Base-by-base conservation (phyloP, 345 rosid genomes). In the Melastoma malabathricum region DNA sequence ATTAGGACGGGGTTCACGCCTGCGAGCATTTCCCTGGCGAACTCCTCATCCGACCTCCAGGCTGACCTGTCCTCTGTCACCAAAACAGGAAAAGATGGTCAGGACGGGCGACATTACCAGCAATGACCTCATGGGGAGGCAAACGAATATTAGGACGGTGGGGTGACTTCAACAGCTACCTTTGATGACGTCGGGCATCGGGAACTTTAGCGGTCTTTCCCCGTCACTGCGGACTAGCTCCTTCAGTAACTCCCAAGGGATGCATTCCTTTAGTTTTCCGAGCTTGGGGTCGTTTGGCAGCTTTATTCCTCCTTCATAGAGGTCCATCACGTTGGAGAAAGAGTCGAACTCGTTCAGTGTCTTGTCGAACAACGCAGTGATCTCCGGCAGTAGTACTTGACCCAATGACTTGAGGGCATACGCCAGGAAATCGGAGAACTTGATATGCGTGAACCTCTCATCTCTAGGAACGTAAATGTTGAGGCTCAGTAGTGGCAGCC, bases 391-490 rank as follows among this genome's bases (percentile, higher is more conserved):
- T 22, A 86, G 13, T 52, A 92, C 67, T 61, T 87, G 93, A 60
- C 64, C 51, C 29, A 87, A 51, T 3, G 96, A 75, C 45, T 92
- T 92, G 51, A 82, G 62, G 44, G 83, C 79, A 59, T 82, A 80
- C 63, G 93, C 98, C 14, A 92, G 76, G 57, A 92, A 80, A 59
- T 86, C 95, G 8, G 96, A 82, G 65, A 84, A 87, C 65, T 92
- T 92, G 47, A 87, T 44, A 49, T 73, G 85, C 59, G 63, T 67
- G 66, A 92, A 92, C 61, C 82, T 64, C 50, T 92, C 98, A 59
- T 92, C 98, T 66, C 95, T 68, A 7, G 98, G 98, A 44, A 84
- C 95, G 50, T 92, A 92, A 31, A 92, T 77, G 61, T 82, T 64
- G 15, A 84, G 71, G 55, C 75, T 87, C 16, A 92, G 41, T 23